A percentile compares a stretch with the other conserved stretches of the same genome.
phyloP scores from a whole-genome alignment of 768 basidiomycete genomes.

The Boletus rubropictus region DNA sequence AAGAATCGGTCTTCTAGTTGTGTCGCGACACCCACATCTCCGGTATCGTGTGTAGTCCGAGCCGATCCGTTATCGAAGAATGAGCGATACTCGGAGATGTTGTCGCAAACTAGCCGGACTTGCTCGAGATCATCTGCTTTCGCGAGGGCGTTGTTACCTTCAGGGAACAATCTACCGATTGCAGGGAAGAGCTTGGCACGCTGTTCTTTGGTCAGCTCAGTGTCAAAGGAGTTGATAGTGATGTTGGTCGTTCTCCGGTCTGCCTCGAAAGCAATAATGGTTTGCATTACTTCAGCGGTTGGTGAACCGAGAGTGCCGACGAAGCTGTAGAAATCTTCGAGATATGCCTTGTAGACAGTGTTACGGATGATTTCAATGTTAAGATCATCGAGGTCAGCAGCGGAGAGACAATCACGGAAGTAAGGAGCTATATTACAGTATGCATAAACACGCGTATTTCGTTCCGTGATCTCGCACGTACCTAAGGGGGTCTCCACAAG shows the following conservation, averaged over 20 bases:
- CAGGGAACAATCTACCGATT: slow-evolving; percentile 90
- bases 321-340: slow-evolving; percentile 93
- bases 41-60: slow-evolving; percentile 33
- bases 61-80: slow-evolving; percentile 66
- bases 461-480: slow-evolving; percentile 35
- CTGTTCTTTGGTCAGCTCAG: slow-evolving; percentile 91
- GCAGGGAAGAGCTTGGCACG: slow-evolving; percentile 91
- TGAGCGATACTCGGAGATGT: slow-evolving; percentile 79
- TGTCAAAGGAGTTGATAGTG: slow-evolving; percentile 98
- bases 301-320: slow-evolving; percentile 74
- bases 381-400: slow-evolving; percentile 93
- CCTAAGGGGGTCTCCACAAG: slow-evolving; percentile 96
- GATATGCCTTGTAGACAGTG: slow-evolving; percentile 97
- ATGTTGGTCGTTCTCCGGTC: slow-evolving; percentile 97
- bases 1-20: slow-evolving; percentile 94
- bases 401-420: slow-evolving; percentile 93
- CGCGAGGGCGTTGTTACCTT: slow-evolving; percentile 90
- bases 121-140: slow-evolving; percentile 94
- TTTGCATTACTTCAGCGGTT: slow-evolving; percentile 87
- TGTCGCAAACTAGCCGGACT: slow-evolving; percentile 82
- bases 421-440: slow-evolving; percentile 62
- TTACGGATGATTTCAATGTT: slow-evolving; percentile 99
- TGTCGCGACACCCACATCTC: slow-evolving; percentile 47
- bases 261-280: slow-evolving; percentile 91
- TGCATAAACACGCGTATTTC: slow-evolving; percentile 3